Conservation (phyloP, 306 rosid genomes). For the Echinosophora koreensis region DNA sequence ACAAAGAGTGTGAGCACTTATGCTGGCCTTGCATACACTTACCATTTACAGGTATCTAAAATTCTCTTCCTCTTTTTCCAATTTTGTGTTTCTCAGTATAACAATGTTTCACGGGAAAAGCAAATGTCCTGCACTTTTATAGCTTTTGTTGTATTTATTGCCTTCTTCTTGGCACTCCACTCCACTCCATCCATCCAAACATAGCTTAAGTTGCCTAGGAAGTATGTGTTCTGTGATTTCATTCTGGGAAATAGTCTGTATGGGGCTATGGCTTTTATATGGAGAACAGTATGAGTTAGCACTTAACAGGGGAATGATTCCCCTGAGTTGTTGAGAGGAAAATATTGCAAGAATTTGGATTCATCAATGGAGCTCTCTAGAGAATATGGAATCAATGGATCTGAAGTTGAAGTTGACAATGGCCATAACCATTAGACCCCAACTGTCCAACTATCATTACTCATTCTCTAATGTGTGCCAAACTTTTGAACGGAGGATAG, state of each 20-base stretch:
- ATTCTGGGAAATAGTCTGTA: neutral
- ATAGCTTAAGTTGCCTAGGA: neutral
- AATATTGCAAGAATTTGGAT: constrained; percentile 54
- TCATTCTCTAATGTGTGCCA: constrained; percentile 68
- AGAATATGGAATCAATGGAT: constrained; percentile 72
- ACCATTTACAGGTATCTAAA: constrained; percentile 80
- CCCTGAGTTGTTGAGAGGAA: constrained; percentile 60
- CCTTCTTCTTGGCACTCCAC: no score
- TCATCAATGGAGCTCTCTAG: constrained; percentile 80
- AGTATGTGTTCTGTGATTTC: constrained; percentile 27
- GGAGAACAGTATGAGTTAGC: neutral
- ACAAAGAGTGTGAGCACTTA: constrained; percentile 92
- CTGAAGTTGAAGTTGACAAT: constrained; percentile 56
- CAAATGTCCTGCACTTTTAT: constrained; percentile 2
- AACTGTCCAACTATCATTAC: constrained; percentile 69
- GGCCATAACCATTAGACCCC: constrained; percentile 56
- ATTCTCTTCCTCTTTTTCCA: constrained; percentile 8
- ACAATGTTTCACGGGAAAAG: constrained; percentile 9
- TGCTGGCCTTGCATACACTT: constrained; percentile 96
- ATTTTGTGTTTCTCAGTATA: constrained; percentile 15
- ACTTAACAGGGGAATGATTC: constrained; percentile 41
- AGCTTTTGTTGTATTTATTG: neutral
- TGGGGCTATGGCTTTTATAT: neutral
- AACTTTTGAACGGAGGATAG: constrained; percentile 28
- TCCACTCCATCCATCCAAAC: no score